Conservation (phyloP, 108 stramenopile species). For the Skeletonema potamos region DNA sequence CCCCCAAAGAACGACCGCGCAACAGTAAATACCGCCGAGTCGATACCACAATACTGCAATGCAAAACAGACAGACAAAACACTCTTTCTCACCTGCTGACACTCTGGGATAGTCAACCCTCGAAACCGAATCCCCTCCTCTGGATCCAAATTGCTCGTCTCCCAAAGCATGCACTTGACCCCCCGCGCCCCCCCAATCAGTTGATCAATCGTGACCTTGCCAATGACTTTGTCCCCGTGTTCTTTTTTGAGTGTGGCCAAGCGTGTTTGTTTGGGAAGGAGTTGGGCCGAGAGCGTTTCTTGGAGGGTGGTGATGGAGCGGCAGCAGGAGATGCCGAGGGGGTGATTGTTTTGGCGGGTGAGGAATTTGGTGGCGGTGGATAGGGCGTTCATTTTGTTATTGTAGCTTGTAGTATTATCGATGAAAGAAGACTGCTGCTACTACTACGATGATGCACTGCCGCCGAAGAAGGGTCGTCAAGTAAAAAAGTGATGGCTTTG, state of each 20-base stretch:
- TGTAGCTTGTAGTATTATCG: not conserved
- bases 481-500: no score
- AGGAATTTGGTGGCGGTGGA: conserved; percentile 11
- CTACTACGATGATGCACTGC: no score
- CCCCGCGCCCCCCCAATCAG: conserved; percentile 97
- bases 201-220: conserved; percentile 96
- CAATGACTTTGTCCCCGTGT: conserved; percentile 94
- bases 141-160: conserved; percentile 97
- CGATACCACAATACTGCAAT: no score
- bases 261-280: conserved; percentile 91
- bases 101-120: conserved; percentile 98
- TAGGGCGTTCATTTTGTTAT: conserved; percentile 4
- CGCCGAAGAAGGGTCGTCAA: no score
- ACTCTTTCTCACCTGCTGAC: conserved; percentile 89
- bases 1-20: no score
- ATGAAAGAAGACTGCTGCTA: no score
- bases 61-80: no score
- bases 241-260: conserved; percentile 92
- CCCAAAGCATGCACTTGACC: conserved; percentile 99
- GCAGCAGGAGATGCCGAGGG: not conserved
- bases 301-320: conserved; percentile 84
- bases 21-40: no score
- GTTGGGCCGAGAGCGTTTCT: conserved; percentile 90
- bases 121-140: conserved; percentile 99
- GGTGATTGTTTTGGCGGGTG: not conserved